These are phyloP conservation scores for Poteriospumella lacustris DNA, from an alignment of 108 stramenopile genomes.

Conservation along the genomic window DNA sequence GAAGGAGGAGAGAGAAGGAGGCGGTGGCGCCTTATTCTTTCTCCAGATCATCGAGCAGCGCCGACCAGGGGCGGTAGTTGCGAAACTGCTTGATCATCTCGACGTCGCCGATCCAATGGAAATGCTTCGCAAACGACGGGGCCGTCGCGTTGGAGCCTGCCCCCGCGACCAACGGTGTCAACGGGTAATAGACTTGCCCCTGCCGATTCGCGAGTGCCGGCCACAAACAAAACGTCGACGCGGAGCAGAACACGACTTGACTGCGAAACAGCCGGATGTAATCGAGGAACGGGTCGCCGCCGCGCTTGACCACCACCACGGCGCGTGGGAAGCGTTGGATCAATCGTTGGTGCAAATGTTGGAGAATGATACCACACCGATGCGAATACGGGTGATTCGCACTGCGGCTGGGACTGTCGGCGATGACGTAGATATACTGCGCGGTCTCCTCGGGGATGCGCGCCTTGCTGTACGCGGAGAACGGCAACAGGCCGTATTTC, in stretches of 20 bases:
- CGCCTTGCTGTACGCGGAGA: background rate
- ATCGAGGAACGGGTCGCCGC: background rate
- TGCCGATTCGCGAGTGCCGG: background rate
- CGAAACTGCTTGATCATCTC: background rate
- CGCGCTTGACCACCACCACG: background rate
- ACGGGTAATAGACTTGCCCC: background rate
- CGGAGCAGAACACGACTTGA: background rate
- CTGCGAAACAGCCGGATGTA: background rate
- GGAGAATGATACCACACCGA: background rate
- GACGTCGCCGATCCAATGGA: background rate
- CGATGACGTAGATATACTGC: background rate
- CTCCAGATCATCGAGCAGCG: background rate
- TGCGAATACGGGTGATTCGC: background rate
- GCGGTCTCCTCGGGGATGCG: background rate
- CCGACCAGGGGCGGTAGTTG: background rate
- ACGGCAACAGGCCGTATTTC: background rate
- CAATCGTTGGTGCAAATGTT: background rate
- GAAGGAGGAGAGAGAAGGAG: too few species aligned
- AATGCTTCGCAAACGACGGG: background rate
- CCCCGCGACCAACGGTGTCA: background rate
- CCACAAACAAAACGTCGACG: conserved; percentile 6
- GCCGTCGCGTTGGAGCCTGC: background rate
- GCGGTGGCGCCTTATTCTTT: too few species aligned
- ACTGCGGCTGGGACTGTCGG: background rate
- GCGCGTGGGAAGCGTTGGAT: background rate